These are phyloP conservation scores for Picea mariana DNA, from an alignment of 83 land plant species.

Conservation along the genomic window DNA sequence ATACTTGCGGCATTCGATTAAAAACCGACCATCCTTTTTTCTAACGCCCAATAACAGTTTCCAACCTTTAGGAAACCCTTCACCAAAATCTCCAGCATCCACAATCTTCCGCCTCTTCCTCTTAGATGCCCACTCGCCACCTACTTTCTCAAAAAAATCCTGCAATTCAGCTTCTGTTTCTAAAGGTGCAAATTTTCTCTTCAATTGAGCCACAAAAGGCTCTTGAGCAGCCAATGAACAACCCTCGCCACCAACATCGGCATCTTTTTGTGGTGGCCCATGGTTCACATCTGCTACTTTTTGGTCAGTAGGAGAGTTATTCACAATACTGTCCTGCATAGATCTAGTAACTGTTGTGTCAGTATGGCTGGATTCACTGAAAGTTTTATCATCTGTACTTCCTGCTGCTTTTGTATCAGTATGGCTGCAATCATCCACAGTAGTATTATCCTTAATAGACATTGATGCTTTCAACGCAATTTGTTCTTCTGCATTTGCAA, in stretches of 20 bases:
- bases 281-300: neutral
- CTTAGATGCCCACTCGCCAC: conserved; percentile 63
- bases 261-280: neutral
- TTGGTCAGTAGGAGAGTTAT: neutral
- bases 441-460: neutral
- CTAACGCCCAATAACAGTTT: conserved; percentile 49
- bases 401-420: neutral
- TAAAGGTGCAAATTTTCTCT: conserved; percentile 19
- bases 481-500: conserved; percentile 4
- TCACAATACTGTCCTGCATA: neutral
- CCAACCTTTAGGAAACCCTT: conserved; percentile 62
- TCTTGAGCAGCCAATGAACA: neutral
- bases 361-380: neutral
- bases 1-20: conserved; percentile 47
- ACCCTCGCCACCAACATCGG: neutral
- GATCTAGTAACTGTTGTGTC: neutral
- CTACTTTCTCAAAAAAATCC: conserved; percentile 41
- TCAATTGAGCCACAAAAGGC: conserved; percentile 10
- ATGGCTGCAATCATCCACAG: neutral
- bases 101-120: conserved; percentile 59
- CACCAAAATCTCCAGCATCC: conserved; percentile 50
- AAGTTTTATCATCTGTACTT: neutral
- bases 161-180: conserved; percentile 45
- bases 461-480: neutral
- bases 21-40: conserved; percentile 40